Conservation (phyloP, 1,139 yeast genomes). For the Cylindricascospora bacillispora region DNA sequence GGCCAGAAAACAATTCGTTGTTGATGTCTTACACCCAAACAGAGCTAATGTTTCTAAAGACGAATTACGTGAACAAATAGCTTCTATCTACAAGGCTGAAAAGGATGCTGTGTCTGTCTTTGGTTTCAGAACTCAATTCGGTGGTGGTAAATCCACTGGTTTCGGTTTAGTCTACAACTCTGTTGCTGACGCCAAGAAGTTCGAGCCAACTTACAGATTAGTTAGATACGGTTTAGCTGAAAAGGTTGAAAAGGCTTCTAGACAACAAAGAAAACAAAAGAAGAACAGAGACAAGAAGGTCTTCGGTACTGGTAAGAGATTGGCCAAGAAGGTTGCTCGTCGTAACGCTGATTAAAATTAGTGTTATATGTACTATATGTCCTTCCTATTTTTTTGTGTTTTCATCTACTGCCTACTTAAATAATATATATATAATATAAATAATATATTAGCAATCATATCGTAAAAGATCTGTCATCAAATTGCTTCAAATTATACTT, state of each 20-base stretch:
- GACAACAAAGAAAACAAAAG: constrained; percentile 99
- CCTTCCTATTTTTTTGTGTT: constrained; percentile 2
- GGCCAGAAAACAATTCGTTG: constrained; percentile 99
- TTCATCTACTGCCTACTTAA: no score
- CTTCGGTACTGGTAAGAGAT: constrained; percentile 96
- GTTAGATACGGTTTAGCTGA: constrained; percentile 97
- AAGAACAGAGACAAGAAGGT: constrained; percentile 99
- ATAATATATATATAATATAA: no score
- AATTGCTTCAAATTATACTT: no score
- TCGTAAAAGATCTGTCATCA: no score
- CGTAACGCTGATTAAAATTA: constrained; percentile 32
- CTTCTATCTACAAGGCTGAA: constrained; percentile 94
- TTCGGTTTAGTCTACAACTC: constrained; percentile 99
- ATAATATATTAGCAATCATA: no score
- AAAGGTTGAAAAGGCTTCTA: constrained; percentile 93
- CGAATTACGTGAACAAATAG: constrained; percentile 96
- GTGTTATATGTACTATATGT: not conserved
- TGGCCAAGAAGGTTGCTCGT: constrained; percentile 80
- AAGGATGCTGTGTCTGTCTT: constrained; percentile 97
- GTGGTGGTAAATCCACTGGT: constrained; percentile 99
- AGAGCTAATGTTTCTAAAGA: constrained; percentile 99
- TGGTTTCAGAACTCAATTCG: constrained; percentile 98
- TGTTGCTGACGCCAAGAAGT: constrained; percentile 94
- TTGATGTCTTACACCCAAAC: constrained; percentile 99
- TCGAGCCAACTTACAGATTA: constrained; percentile 98